Evolutionary conservation across 805 yeast species (phyloP).

Genomic region (Yamadazyma kitorensis): DNA sequence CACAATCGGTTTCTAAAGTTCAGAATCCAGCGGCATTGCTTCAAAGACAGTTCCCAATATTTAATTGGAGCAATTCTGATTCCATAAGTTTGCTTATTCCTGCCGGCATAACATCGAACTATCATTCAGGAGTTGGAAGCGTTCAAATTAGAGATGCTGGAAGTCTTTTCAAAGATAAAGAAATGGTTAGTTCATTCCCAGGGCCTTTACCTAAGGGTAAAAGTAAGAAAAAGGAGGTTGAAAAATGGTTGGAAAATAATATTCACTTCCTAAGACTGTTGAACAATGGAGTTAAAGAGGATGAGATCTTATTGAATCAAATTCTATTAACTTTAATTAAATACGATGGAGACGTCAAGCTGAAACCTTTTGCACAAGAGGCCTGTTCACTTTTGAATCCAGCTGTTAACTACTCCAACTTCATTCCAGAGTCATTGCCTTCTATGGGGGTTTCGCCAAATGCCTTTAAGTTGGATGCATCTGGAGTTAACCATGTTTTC

Average conservation of each 20-base stretch:
- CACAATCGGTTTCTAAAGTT: slow-evolving; percentile 26
- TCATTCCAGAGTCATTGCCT: slow-evolving; percentile 14
- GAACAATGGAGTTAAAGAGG: slow-evolving; percentile 10
- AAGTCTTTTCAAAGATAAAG: slow-evolving; percentile 20
- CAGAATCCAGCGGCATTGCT: slow-evolving; percentile 54
- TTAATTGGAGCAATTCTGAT: slow-evolving; percentile 52
- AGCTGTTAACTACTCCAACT: slow-evolving; percentile 25
- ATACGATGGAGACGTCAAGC: slow-evolving; percentile 28
- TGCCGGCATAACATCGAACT: slow-evolving; percentile 6
- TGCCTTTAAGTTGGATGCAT: slow-evolving; percentile 40
- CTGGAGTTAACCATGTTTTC: slow-evolving; percentile 33
- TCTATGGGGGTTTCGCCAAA: slow-evolving; percentile 28
- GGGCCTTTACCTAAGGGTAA: slow-evolving; percentile 64
- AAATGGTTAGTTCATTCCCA: slow-evolving; percentile 46
- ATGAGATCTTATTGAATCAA: slow-evolving; percentile 31
- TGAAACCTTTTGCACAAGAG: slow-evolving; percentile 25
- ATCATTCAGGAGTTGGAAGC: slow-evolving; percentile 22
- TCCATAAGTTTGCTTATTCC: slow-evolving; percentile 30
- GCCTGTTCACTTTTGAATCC: slow-evolving; percentile 44
- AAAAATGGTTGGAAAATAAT: slow-evolving; percentile 50
- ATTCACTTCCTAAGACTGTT: slow-evolving; percentile 13
- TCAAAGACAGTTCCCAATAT: slow-evolving; percentile 70
- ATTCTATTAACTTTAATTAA: slow-evolving; percentile 25
- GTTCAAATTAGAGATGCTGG: slow-evolving; percentile 33
- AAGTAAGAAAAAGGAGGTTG: slow-evolving; percentile 63